Percentiles rank a stretch among this genome's conserved stretches.
phyloP scores from a whole-genome alignment of 2,329 filamentous ascomycete genomes.

The Albophoma yamanashiensis region DNA sequence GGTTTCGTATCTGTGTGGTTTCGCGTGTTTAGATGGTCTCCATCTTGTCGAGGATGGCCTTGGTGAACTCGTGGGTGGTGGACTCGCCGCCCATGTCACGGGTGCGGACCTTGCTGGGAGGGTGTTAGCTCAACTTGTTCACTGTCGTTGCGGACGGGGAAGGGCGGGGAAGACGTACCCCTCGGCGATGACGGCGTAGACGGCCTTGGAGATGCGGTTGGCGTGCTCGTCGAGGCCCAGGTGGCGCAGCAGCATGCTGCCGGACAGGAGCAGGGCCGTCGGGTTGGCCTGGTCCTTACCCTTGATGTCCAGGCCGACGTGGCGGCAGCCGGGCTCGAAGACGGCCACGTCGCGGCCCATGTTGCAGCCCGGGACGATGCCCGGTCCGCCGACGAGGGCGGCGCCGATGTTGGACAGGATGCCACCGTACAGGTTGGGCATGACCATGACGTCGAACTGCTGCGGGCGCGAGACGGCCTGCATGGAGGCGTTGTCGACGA shows the following conservation, averaged over 20 bases:
- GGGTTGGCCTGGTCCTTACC: constrained; percentile 99
- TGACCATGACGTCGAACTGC: constrained; percentile 99
- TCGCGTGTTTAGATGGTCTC: constrained; percentile 52
- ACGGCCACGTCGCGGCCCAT: constrained; percentile 98
- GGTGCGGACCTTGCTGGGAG: constrained; percentile 67
- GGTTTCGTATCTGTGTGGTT: neutral
- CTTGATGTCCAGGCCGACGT: constrained; percentile 99
- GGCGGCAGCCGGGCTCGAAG: constrained; percentile 97
- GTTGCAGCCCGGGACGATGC: constrained; percentile 97
- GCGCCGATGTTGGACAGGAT: constrained; percentile 98
- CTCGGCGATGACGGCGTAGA: constrained; percentile 71
- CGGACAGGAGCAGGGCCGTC: constrained; percentile 87
- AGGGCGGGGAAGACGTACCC: constrained; percentile 46
- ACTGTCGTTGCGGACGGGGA: neutral
- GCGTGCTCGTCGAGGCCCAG: constrained; percentile 96
- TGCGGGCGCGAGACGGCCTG: constrained; percentile 93
- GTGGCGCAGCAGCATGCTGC: constrained; percentile 95
- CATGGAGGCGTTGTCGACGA: constrained; percentile 99
- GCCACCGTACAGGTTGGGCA: constrained; percentile 98
- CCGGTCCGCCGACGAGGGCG: constrained; percentile 90
- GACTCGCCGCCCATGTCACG: constrained; percentile 90
- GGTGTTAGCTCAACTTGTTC: constrained; percentile 25
- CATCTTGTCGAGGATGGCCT: constrained; percentile 92
- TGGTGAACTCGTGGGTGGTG: constrained; percentile 90
- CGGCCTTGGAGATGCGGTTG: constrained; percentile 89